Evolutionary conservation across 2,329 filamentous ascomycete species (phyloP).

Genomic region (Hypoxylon sp.): DNA sequence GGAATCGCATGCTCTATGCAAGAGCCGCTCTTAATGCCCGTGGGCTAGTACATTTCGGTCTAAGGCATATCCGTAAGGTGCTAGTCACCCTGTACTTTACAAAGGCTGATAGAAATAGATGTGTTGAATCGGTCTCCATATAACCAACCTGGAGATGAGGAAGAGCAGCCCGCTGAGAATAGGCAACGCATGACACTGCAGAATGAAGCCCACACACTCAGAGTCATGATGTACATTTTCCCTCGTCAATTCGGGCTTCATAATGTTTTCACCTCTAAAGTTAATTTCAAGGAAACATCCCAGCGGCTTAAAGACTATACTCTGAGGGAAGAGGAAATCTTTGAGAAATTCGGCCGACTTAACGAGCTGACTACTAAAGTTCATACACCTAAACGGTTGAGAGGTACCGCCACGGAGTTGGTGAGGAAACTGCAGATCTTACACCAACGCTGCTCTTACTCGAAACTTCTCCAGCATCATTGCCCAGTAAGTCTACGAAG

Average conservation of each 20-base stretch:
- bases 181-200: constrained; percentile 41
- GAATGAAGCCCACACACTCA: constrained; percentile 70
- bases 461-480: constrained; percentile 82
- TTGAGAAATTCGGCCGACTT: constrained; percentile 54
- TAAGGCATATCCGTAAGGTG: constrained; percentile 83
- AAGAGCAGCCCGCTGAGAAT: constrained; percentile 9
- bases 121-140: constrained; percentile 80
- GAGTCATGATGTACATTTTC: constrained; percentile 93
- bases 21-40: constrained; percentile 78
- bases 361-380: constrained; percentile 47
- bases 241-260: constrained; percentile 90
- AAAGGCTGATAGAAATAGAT: constrained; percentile 67
- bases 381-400: constrained; percentile 75
- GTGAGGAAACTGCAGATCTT: constrained; percentile 77
- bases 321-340: constrained; percentile 85
- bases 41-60: constrained; percentile 78
- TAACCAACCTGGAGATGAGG: constrained; percentile 30
- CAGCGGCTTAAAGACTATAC: constrained; percentile 89
- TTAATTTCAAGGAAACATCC: constrained; percentile 75
- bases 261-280: constrained; percentile 86
- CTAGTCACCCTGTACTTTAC: neutral
- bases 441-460: constrained; percentile 83
- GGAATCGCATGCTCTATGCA: constrained; percentile 89
- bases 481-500: constrained; percentile 69
- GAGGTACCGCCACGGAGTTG: constrained; percentile 72